Percentiles rank a stretch among this genome's conserved stretches.
Conservation (phyloP, 768 basidiomycete species). For the Boletus pseudo-olivaceus region DNA sequence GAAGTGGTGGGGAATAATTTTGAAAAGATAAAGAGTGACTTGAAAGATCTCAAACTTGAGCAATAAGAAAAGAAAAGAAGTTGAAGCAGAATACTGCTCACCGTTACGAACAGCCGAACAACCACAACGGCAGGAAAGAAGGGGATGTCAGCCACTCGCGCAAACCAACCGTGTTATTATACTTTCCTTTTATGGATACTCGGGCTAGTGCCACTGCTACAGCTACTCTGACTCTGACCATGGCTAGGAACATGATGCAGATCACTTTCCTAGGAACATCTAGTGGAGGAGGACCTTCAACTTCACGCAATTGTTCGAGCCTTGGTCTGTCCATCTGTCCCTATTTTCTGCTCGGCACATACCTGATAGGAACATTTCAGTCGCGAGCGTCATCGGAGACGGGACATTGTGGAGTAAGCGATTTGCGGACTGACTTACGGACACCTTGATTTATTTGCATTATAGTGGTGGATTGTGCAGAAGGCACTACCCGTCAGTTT, state of each 20-base stretch:
- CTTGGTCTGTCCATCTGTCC: constrained; percentile 33
- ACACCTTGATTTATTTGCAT: constrained; percentile 1
- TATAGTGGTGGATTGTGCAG: constrained; percentile 80
- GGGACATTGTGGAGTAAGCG: constrained; percentile 66
- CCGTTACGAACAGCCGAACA: constrained; percentile 6
- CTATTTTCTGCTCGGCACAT: neutral
- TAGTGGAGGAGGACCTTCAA: constrained; percentile 71
- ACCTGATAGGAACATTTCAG: constrained; percentile 19
- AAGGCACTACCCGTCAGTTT: constrained; percentile 75
- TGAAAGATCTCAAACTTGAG: neutral
- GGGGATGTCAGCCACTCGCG: constrained; percentile 13
- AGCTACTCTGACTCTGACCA: constrained; percentile 13
- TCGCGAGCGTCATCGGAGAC: constrained; percentile 53
- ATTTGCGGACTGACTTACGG: neutral
- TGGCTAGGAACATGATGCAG: constrained; percentile 41
- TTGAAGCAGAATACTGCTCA: constrained; percentile 5
- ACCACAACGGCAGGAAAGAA: constrained; percentile 1
- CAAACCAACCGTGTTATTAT: constrained; percentile 11
- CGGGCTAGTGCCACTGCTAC: neutral
- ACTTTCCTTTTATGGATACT: constrained; percentile 21
- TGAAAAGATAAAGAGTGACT: constrained; percentile 16
- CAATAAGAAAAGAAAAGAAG: neutral
- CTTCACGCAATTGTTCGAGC: constrained; percentile 73
- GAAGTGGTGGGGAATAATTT: neutral
- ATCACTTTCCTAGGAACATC: constrained; percentile 76